phyloP scores from a whole-genome alignment of 352 stramenopile species.

The Pythium monospermum region DNA sequence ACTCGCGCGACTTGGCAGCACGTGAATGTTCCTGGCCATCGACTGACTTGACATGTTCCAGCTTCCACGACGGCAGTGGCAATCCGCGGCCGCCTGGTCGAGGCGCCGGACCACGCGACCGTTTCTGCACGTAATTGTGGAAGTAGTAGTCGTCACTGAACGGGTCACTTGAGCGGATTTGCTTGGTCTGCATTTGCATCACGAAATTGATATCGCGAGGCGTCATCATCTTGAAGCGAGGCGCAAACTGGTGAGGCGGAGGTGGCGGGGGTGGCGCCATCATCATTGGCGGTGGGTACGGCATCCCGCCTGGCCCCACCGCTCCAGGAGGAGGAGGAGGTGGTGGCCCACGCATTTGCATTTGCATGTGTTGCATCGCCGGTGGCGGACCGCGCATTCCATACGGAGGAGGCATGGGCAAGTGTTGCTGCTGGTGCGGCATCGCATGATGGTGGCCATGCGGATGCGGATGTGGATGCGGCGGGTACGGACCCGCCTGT shows the following conservation, averaged over 20 bases:
- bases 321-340: constrained; percentile 12
- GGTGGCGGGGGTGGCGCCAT: too few species aligned
- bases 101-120: constrained; percentile 29
- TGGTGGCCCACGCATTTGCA: constrained; percentile 36
- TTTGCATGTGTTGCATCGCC: constrained; percentile 17
- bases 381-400: constrained; percentile 32
- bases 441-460: constrained; percentile 18
- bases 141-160: constrained; percentile 90
- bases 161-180: constrained; percentile 77
- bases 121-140: constrained; percentile 82
- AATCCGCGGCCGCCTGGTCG: constrained; percentile 27
- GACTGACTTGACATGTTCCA: constrained; percentile 79
- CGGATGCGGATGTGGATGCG: constrained; percentile 17
- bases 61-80: constrained; percentile 76
- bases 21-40: constrained; percentile 54
- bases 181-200: constrained; percentile 83
- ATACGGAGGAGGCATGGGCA: constrained; percentile 9
- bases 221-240: constrained; percentile 82
- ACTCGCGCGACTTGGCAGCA: constrained; percentile 63
- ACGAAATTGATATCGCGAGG: constrained; percentile 82
- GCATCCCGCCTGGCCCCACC: constrained; percentile 32
- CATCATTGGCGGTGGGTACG: constrained; percentile 23
- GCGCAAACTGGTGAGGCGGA: constrained; percentile 6
- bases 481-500: constrained; percentile 19
- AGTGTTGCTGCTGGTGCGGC: too few species aligned